A percentile compares a stretch with the other conserved stretches of the same genome.
Evolutionary conservation across 1,139 yeast species (phyloP).

Genomic region (Yamadazyma diddensiae): DNA sequence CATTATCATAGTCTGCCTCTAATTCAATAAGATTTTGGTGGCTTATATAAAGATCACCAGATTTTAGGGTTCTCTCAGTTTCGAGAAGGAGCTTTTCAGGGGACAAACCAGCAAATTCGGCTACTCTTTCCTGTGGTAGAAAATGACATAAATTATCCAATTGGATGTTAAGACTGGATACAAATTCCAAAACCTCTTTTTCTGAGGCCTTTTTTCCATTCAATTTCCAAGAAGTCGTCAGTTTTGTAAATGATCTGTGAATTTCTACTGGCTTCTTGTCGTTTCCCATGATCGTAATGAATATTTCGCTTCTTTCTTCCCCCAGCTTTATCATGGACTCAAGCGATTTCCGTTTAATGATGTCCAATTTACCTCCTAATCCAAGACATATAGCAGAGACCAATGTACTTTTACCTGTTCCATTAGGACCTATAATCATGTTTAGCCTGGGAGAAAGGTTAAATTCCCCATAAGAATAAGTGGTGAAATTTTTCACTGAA

Average conservation of each 20-base stretch:
- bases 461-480: slow-evolving; percentile 77
- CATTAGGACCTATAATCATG: slow-evolving; percentile 96
- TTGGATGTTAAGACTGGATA: slow-evolving; percentile 66
- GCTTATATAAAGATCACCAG: slow-evolving; percentile 51
- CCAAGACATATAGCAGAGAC: slow-evolving; percentile 94
- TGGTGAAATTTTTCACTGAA: slow-evolving; percentile 72
- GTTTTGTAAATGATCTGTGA: slow-evolving; percentile 33
- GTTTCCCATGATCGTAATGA: slow-evolving; percentile 58
- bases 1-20: slow-evolving; percentile 39
- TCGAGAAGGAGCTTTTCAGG: slow-evolving; percentile 73
- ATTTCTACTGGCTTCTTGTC: slow-evolving; percentile 32
- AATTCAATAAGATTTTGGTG: slow-evolving; percentile 58
- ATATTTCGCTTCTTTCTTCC: slow-evolving; percentile 51
- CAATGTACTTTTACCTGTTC: slow-evolving; percentile 92
- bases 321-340: slow-evolving; percentile 81
- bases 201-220: slow-evolving; percentile 47
- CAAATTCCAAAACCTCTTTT: slow-evolving; percentile 40
- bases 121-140: slow-evolving; percentile 92
- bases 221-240: slow-evolving; percentile 59
- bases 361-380: slow-evolving; percentile 74
- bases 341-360: slow-evolving; percentile 75
- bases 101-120: slow-evolving; percentile 81
- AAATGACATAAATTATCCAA: slow-evolving; percentile 92
- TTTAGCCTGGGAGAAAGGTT: slow-evolving; percentile 79
- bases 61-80: slow-evolving; percentile 79